Conservation (phyloP, 805 yeast species). For the Suhomyces pyralidae region DNA sequence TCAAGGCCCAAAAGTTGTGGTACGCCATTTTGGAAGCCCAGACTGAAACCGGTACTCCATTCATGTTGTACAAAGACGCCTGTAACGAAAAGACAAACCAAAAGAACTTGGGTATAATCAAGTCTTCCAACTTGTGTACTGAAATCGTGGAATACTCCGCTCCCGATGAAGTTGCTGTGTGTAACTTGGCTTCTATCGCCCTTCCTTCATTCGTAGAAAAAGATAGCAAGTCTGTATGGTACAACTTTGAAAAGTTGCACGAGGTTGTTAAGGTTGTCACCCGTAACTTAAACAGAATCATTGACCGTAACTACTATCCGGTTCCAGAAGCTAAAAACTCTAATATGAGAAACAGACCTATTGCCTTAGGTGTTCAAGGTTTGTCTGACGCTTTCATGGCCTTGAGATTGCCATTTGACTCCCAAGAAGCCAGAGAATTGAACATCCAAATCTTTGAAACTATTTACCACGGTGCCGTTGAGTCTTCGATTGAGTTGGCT, state of each 20-base stretch:
- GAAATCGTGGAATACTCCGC: constrained; percentile 92
- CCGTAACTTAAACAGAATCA: constrained; percentile 74
- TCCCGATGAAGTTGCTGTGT: constrained; percentile 91
- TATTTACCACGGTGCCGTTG: constrained; percentile 89
- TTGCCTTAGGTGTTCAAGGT: constrained; percentile 98
- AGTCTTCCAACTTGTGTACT: constrained; percentile 91
- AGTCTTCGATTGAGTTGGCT: constrained; percentile 83
- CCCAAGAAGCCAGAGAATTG: constrained; percentile 68
- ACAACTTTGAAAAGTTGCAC: constrained; percentile 75
- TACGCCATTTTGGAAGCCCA: constrained; percentile 84
- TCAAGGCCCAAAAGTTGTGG: constrained; percentile 91
- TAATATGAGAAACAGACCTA: constrained; percentile 82
- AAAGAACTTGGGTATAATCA: constrained; percentile 86
- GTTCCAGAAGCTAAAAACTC: constrained; percentile 70
- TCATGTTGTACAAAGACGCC: constrained; percentile 89
- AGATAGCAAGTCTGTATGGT: constrained; percentile 29
- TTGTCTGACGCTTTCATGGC: constrained; percentile 84
- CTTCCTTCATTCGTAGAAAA: constrained; percentile 66
- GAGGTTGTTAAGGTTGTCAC: constrained; percentile 72
- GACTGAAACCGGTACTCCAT: constrained; percentile 95
- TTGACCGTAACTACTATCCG: constrained; percentile 85
- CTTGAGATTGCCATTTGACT: constrained; percentile 82
- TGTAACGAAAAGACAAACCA: constrained; percentile 88
- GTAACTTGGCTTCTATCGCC: constrained; percentile 90
- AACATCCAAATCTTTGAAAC: constrained; percentile 92